phyloP scores from a whole-genome alignment of 768 basidiomycete genomes.

The Polyporus arcularius region DNA sequence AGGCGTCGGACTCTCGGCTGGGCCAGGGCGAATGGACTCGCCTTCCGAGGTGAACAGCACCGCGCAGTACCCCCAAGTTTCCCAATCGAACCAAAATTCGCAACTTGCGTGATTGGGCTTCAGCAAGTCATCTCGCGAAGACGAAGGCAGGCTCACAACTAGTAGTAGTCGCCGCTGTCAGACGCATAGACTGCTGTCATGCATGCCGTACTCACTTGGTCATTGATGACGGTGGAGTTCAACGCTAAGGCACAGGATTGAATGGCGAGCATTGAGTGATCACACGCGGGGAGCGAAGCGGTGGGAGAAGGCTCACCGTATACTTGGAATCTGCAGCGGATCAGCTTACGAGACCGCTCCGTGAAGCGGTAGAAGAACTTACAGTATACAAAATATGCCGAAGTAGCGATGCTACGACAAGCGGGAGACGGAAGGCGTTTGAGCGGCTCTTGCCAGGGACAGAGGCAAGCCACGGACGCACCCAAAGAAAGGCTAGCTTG shows the following conservation, averaged over 20 bases:
- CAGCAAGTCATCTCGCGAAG: background rate
- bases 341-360: background rate
- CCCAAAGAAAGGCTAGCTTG: constrained; percentile 32
- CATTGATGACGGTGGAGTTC: constrained; percentile 8
- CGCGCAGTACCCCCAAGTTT: constrained; percentile 28
- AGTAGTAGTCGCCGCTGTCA: background rate
- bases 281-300: background rate
- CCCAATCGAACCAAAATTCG: constrained; percentile 33
- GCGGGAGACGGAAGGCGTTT: background rate
- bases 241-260: constrained; percentile 4
- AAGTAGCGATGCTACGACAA: constrained; percentile 30
- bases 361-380: background rate
- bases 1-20: background rate
- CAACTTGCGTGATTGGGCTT: constrained; percentile 13
- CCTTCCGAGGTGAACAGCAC: constrained; percentile 24
- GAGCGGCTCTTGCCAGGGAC: background rate
- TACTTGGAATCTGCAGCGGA: constrained; percentile 12
- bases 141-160: constrained; percentile 13
- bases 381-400: constrained; percentile 30
- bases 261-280: background rate
- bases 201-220: constrained; percentile 5
- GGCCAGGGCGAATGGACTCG: background rate
- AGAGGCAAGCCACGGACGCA: constrained; percentile 8
- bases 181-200: background rate
- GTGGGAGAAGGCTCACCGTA: constrained; percentile 14